These are phyloP conservation scores for Diddensiella caesifluorescens DNA, from an alignment of 805 yeast species.

Conservation along the genomic window DNA sequence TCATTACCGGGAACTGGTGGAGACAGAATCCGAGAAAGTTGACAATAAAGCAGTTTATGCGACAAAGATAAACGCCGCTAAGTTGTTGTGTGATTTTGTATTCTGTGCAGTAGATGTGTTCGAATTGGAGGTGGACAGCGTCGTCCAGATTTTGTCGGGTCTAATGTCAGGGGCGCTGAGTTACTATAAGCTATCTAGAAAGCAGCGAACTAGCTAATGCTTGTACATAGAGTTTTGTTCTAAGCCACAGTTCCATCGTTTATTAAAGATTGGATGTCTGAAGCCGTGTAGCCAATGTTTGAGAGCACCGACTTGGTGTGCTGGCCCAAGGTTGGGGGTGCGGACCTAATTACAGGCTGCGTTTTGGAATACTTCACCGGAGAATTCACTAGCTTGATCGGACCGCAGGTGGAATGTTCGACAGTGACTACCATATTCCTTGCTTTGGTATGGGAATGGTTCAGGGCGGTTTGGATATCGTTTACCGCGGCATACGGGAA, in stretches of 20 bases:
- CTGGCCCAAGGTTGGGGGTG: constrained; percentile 39
- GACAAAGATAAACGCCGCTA: constrained; percentile 15
- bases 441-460: constrained; percentile 35
- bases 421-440: constrained; percentile 35
- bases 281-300: constrained; percentile 22
- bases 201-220: constrained; percentile 3
- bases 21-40: neutral
- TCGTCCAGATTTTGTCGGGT: constrained; percentile 25
- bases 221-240: neutral
- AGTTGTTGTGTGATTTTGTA: constrained; percentile 26
- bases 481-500: constrained; percentile 40
- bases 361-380: constrained; percentile 38
- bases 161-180: constrained; percentile 23
- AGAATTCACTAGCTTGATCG: constrained; percentile 33
- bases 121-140: constrained; percentile 18
- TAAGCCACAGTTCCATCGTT: constrained; percentile 24
- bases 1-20: constrained; percentile 6
- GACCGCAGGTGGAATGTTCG: constrained; percentile 35
- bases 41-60: constrained; percentile 1
- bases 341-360: constrained; percentile 30
- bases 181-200: constrained; percentile 21
- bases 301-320: constrained; percentile 34
- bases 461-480: constrained; percentile 34
- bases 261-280: constrained; percentile 24
- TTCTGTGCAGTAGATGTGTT: constrained; percentile 29